phyloP scores from a whole-genome alignment of 2,329 filamentous ascomycete genomes.

The Aspergillus sp. region DNA sequence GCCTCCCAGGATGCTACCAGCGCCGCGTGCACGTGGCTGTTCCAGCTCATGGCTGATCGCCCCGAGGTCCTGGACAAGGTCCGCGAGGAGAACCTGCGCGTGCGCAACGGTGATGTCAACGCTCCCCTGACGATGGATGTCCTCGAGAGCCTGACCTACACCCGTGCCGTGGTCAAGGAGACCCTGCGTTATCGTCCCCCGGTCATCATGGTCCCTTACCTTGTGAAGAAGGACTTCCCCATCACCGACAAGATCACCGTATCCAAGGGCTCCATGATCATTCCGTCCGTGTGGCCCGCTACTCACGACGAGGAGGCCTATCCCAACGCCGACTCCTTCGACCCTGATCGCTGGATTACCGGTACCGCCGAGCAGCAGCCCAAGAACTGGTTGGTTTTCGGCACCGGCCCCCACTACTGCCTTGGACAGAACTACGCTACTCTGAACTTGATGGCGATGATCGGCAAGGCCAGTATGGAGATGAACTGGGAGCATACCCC shows the following conservation, averaged over 20 bases:
- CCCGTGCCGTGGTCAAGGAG: conserved; percentile 86
- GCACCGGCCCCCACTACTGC: conserved; percentile 94
- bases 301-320: conserved; percentile 93
- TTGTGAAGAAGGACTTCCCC: conserved; percentile 92
- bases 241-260: conserved; percentile 86
- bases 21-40: conserved; percentile 90
- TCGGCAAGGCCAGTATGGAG: conserved; percentile 83
- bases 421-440: conserved; percentile 89
- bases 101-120: conserved; percentile 71
- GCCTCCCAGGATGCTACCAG: conserved; percentile 96
- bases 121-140: conserved; percentile 75
- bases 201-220: conserved; percentile 94
- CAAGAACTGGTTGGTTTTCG: conserved; percentile 97
- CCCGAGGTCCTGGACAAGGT: conserved; percentile 89
- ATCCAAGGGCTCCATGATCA: conserved; percentile 91
- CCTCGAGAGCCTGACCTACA: conserved; percentile 85
- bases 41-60: conserved; percentile 89
- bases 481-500: conserved; percentile 88
- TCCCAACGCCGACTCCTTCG: conserved; percentile 80
- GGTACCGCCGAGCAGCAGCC: conserved; percentile 85
- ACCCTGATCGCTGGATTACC: conserved; percentile 86
- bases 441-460: conserved; percentile 81
- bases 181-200: conserved; percentile 91
- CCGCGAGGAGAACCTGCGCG: conserved; percentile 80
- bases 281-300: conserved; percentile 85